Evolutionary conservation across 2,329 filamentous ascomycete genomes (phyloP).

Genomic region (Coniochaeta sp.): DNA sequence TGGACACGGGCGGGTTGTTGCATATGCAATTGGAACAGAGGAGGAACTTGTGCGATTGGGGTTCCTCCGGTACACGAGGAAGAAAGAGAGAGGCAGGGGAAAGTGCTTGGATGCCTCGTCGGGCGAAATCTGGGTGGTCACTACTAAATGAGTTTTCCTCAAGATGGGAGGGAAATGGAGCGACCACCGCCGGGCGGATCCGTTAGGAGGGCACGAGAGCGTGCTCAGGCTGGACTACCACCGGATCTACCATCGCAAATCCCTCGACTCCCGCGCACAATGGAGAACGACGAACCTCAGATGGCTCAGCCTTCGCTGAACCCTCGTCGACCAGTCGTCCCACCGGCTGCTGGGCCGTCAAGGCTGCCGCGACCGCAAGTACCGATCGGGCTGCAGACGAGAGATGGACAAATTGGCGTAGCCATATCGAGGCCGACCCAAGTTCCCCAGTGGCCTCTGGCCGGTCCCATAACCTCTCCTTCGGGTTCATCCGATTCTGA

Average conservation of each 20-base stretch:
- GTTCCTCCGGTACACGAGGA: background rate
- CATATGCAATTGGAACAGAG: slow-evolving; percentile 15
- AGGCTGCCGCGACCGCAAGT: slow-evolving; percentile 23
- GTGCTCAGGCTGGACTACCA: slow-evolving; percentile 33
- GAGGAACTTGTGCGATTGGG: slow-evolving; percentile 4
- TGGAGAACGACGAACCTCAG: slow-evolving; percentile 16
- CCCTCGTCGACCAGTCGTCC: slow-evolving; percentile 18
- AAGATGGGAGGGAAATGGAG: slow-evolving; percentile 49
- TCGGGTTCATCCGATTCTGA: slow-evolving; percentile 23
- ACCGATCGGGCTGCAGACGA: slow-evolving; percentile 24
- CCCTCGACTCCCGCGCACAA: slow-evolving; percentile 1
- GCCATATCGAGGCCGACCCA: slow-evolving; percentile 47
- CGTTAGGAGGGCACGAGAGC: slow-evolving; percentile 47
- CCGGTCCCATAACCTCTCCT: slow-evolving; percentile 28
- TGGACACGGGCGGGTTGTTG: slow-evolving; percentile 4
- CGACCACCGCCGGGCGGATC: slow-evolving; percentile 35
- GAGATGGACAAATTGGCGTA: slow-evolving; percentile 29
- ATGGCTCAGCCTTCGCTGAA: slow-evolving; percentile 19
- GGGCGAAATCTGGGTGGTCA: slow-evolving; percentile 13
- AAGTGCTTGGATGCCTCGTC: slow-evolving; percentile 16
- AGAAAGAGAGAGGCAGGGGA: slow-evolving; percentile 13
- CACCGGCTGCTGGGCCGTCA: slow-evolving; percentile 13
- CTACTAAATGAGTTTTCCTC: slow-evolving; percentile 45
- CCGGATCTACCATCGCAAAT: slow-evolving; percentile 17
- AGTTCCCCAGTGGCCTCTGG: slow-evolving; percentile 47